Evolutionary conservation across 108 stramenopile genomes (phyloP).

Genomic region (Epipyxis sp.): DNA sequence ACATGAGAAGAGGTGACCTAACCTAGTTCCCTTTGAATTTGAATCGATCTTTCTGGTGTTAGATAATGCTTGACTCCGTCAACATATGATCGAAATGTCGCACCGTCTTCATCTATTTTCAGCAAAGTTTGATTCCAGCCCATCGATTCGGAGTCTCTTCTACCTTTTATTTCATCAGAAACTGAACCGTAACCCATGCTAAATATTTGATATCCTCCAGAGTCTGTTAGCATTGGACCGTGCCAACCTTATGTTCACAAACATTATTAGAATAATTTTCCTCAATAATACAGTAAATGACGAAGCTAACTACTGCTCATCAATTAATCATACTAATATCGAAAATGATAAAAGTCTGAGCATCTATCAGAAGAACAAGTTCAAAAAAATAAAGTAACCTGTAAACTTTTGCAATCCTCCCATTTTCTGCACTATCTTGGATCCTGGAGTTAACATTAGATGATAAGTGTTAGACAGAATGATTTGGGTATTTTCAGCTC

Average conservation of each 20-base stretch:
- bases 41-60: slow-evolving; percentile 44
- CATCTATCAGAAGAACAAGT: too few species aligned
- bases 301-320: too few species aligned
- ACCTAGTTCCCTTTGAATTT: slow-evolving; percentile 29
- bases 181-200: slow-evolving; percentile 55
- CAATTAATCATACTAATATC: too few species aligned
- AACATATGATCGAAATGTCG: slow-evolving; percentile 38
- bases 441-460: slow-evolving; percentile 49
- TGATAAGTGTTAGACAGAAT: slow-evolving; percentile 52
- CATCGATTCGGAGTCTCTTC: slow-evolving; percentile 28
- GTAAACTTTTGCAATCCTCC: slow-evolving; percentile 49
- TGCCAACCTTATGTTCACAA: too few species aligned
- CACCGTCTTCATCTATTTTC: slow-evolving; percentile 46
- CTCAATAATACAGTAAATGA: too few species aligned
- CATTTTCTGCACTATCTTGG: slow-evolving; percentile 41
- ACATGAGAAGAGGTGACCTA: background rate
- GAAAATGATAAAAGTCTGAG: too few species aligned
- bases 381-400: too few species aligned
- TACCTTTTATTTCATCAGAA: slow-evolving; percentile 50
- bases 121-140: slow-evolving; percentile 37
- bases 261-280: too few species aligned
- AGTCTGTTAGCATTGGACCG: slow-evolving; percentile 54
- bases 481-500: slow-evolving; percentile 45
- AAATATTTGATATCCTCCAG: slow-evolving; percentile 54
- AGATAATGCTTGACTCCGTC: slow-evolving; percentile 43